Conservation (phyloP, 2,329 filamentous ascomycete species). For the Dactylonectria macrodidyma region DNA sequence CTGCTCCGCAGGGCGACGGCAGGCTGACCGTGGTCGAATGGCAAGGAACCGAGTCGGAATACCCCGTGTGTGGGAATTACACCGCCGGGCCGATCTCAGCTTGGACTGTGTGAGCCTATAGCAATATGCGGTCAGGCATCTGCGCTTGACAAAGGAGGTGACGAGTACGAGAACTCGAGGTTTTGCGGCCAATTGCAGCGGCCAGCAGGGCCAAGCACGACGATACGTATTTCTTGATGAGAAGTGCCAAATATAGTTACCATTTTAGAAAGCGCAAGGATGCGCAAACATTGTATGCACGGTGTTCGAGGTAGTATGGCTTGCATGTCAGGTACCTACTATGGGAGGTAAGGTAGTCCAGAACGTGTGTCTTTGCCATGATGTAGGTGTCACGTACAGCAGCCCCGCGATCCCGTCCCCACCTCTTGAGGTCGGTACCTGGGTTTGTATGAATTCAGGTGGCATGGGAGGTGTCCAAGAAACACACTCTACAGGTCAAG, state of each 20-base stretch:
- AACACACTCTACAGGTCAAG: not conserved
- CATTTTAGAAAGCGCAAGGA: not conserved
- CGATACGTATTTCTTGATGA: conserved; percentile 3
- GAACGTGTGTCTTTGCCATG: not conserved
- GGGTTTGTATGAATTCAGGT: too few relatives aligned
- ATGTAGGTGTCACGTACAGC: not conserved
- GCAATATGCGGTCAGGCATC: not conserved
- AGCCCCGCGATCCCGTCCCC: not conserved
- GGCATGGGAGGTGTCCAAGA: too few relatives aligned
- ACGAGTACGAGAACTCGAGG: conserved; percentile 4
- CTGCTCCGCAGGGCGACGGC: not conserved
- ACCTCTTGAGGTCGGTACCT: not conserved
- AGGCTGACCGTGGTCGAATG: not conserved
- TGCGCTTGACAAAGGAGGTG: conserved; percentile 4
- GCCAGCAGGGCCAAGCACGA: conserved; percentile 11
- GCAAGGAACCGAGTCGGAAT: not conserved
- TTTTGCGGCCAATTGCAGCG: conserved; percentile 14
- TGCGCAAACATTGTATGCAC: not conserved
- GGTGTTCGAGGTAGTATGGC: not conserved
- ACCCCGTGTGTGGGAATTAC: conserved; percentile 1
- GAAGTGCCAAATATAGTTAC: conserved; percentile 3
- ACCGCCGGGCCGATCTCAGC: not conserved
- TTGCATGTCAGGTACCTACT: conserved; percentile 3
- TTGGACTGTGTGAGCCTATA: conserved; percentile 12
- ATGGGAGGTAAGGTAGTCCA: not conserved